These are phyloP conservation scores for Phytomonas sp. DNA, from an alignment of 208 protist species.

Conservation along the genomic window DNA sequence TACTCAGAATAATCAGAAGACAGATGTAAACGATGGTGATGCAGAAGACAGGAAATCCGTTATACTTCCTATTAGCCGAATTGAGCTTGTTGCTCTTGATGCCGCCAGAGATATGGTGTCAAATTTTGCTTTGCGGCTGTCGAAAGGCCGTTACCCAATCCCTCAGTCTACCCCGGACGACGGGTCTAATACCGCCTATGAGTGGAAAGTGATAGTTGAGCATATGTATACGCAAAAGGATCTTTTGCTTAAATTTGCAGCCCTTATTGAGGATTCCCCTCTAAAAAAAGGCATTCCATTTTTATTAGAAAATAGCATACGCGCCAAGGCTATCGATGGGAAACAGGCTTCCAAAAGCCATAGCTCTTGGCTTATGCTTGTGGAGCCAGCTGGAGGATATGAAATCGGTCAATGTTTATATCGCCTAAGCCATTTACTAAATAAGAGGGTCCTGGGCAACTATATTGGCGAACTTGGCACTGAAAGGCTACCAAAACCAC, in stretches of 20 bases:
- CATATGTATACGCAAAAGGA: conserved; percentile 39
- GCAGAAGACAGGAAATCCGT: background rate
- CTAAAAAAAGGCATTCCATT: conserved; percentile 77
- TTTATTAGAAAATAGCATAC: conserved; percentile 45
- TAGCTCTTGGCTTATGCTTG: conserved; percentile 41
- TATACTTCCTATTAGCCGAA: conserved; percentile 6
- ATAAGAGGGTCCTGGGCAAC: conserved; percentile 81
- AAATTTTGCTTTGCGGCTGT: conserved; percentile 15
- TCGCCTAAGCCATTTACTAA: conserved; percentile 58
- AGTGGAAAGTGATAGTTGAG: background rate
- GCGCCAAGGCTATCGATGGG: conserved; percentile 16
- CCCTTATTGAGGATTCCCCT: conserved; percentile 52
- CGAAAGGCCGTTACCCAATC: background rate
- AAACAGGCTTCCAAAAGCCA: conserved; percentile 7
- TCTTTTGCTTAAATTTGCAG: conserved; percentile 48
- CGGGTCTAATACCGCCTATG: background rate
- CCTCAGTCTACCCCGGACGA: background rate
- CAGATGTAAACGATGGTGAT: background rate
- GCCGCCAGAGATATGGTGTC: conserved; percentile 24
- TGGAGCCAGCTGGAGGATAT: conserved; percentile 53
- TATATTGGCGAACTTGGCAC: conserved; percentile 81
- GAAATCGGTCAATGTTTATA: conserved; percentile 79
- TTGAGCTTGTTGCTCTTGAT: conserved; percentile 23
- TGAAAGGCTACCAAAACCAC: conserved; percentile 5
- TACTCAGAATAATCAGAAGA: background rate